phyloP scores from a whole-genome alignment of 371 early-diverging fungal genomes.

The Syncephalastrum contaminatum region DNA sequence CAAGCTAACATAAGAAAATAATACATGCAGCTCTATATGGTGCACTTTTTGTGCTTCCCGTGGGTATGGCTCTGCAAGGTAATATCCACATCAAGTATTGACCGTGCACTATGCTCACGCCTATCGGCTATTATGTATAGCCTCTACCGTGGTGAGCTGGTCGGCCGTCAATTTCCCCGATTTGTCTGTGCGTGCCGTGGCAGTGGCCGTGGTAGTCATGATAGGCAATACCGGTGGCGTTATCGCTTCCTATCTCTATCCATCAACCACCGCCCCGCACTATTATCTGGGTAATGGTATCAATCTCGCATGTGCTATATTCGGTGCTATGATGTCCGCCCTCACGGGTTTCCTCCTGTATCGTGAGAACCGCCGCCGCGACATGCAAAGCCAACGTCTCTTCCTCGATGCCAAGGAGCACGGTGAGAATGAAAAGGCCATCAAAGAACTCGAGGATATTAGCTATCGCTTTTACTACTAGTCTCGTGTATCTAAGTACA shows the following conservation, averaged over 20 bases:
- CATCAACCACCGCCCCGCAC: constrained; percentile 23
- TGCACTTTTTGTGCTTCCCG: constrained; percentile 15
- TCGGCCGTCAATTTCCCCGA: constrained; percentile 34
- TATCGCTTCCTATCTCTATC: constrained; percentile 37
- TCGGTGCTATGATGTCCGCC: constrained; percentile 7
- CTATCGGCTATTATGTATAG: constrained; percentile 1
- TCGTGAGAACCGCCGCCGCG: constrained; percentile 14
- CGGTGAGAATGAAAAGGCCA: not conserved
- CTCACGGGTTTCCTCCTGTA: constrained; percentile 20
- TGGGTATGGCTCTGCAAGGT: constrained; percentile 17
- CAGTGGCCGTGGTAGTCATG: constrained; percentile 40
- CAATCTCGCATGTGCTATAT: constrained; percentile 15
- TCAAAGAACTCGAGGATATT: not conserved
- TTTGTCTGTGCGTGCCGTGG: constrained; percentile 29
- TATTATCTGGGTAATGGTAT: constrained; percentile 20
- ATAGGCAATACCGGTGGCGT: constrained; percentile 39
- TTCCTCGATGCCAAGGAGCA: not conserved
- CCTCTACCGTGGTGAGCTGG: constrained; percentile 35
- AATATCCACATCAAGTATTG: not conserved
- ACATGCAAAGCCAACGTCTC: not conserved
- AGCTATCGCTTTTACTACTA: constrained; percentile 5
- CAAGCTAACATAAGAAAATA: not conserved
- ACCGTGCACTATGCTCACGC: not conserved
- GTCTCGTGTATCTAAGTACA: too few species aligned
- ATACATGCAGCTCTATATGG: constrained; percentile 20